phyloP scores from a whole-genome alignment of 2,329 filamentous ascomycete genomes.

The Colletotrichum navitas region DNA sequence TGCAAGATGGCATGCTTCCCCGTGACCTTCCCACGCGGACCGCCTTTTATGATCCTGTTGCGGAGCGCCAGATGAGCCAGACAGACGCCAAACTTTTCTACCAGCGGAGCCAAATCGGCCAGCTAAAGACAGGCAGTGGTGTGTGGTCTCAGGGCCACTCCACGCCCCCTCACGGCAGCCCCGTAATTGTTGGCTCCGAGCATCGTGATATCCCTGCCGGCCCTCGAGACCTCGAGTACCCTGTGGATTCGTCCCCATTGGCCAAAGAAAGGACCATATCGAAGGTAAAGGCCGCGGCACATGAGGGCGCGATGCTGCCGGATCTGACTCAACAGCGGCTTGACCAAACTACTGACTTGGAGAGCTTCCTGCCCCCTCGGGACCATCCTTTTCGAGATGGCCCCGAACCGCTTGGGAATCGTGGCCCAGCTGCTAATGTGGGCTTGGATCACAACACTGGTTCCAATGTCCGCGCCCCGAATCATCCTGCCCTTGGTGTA shows the following conservation, averaged over 20 bases:
- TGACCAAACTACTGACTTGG: not conserved
- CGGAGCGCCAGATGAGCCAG: conserved; percentile 94
- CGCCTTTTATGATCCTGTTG: conserved; percentile 92
- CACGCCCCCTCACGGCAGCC: conserved; percentile 60
- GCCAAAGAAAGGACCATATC: not conserved
- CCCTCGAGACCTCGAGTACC: conserved; percentile 48
- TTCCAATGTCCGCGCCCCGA: not conserved
- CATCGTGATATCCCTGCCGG: conserved; percentile 44
- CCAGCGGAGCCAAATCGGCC: conserved; percentile 83
- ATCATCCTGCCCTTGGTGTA: conserved; percentile 66
- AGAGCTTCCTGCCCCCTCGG: not conserved
- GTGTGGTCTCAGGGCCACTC: conserved; percentile 55
- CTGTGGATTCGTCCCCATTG: conserved; percentile 45
- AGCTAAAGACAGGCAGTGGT: conserved; percentile 53
- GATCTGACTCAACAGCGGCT: conserved; percentile 14
- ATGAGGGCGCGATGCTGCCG: conserved; percentile 28
- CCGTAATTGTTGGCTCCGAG: conserved; percentile 51
- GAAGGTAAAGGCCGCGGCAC: not conserved
- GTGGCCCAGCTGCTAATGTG: not conserved
- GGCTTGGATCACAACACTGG: conserved; percentile 17
- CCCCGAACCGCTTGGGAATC: not conserved
- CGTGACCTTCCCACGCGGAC: conserved; percentile 77
- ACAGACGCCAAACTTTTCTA: conserved; percentile 97
- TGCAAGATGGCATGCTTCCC: conserved; percentile 69
- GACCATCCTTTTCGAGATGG: conserved; percentile 1